Conservation (phyloP, 257 asterid genomes). For the Linaria vulgaris region DNA sequence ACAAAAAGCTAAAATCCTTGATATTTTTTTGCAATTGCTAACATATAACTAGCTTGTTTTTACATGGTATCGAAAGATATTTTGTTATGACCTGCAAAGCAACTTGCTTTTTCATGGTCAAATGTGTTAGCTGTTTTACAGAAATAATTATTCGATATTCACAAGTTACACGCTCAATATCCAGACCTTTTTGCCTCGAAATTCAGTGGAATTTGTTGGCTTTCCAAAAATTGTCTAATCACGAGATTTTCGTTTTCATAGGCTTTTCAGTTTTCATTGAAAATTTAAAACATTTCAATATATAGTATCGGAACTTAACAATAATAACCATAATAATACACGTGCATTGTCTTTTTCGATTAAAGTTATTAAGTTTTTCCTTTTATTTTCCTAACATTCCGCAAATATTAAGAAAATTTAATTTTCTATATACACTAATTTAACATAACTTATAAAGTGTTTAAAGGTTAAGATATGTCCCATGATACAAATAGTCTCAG, state of each 20-base stretch:
- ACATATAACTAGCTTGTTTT: background rate
- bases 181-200: background rate
- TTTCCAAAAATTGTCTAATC: background rate
- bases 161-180: background rate
- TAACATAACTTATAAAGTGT: no score
- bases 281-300: no score
- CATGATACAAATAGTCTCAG: no score
- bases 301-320: no score
- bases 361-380: no score
- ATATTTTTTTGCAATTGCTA: background rate
- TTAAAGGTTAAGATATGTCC: no score
- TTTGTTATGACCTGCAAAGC: background rate
- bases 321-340: no score
- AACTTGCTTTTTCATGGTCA: slow-evolving; percentile 12
- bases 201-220: slow-evolving; percentile 18
- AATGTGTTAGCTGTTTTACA: slow-evolving; percentile 11
- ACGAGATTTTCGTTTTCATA: background rate
- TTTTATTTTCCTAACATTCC: no score
- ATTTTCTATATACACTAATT: no score
- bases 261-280: no score
- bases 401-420: no score
- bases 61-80: background rate
- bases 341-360: no score
- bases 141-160: slow-evolving; percentile 2
- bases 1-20: slow-evolving; percentile 4